Percentiles rank a stretch among this genome's conserved stretches.
These are phyloP conservation scores for Phalaenopsis hybrid DNA, from an alignment of 116 monocot genomes.

Conservation along the genomic window DNA sequence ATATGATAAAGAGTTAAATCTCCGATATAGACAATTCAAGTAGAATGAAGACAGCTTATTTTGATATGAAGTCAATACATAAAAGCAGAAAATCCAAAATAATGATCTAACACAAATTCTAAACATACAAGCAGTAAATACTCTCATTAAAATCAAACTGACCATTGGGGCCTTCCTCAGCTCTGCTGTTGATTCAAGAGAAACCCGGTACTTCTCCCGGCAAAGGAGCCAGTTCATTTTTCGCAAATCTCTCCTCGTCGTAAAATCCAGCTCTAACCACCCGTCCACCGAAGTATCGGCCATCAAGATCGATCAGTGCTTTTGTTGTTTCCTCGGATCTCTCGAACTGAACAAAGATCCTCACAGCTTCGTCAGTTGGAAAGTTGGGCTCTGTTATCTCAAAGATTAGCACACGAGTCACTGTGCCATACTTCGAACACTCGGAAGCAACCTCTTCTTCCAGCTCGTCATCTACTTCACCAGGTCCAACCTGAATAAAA, in stretches of 20 bases:
- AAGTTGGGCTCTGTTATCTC: slow-evolving; percentile 78
- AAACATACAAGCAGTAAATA: neutral
- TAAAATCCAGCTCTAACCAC: slow-evolving; percentile 62
- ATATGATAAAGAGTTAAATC: no score
- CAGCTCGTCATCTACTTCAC: slow-evolving; percentile 89
- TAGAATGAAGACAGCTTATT: no score
- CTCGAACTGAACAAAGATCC: slow-evolving; percentile 88
- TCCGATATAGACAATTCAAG: no score
- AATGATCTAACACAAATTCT: neutral
- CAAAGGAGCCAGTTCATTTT: slow-evolving; percentile 65
- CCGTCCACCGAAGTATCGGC: slow-evolving; percentile 78
- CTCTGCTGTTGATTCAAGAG: neutral
- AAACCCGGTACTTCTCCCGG: slow-evolving; percentile 76
- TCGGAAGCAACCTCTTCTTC: slow-evolving; percentile 93
- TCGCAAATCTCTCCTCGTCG: slow-evolving; percentile 68
- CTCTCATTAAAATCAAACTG: no score
- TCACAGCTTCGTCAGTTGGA: slow-evolving; percentile 71
- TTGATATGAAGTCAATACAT: no score
- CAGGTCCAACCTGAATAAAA: slow-evolving; percentile 60
- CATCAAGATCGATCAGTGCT: slow-evolving; percentile 75
- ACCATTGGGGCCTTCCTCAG: neutral
- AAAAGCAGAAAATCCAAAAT: neutral
- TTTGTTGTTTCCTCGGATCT: slow-evolving; percentile 75
- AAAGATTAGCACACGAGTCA: slow-evolving; percentile 74
- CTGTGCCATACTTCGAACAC: slow-evolving; percentile 70